These are phyloP conservation scores for Penicillium diatomitis DNA, from an alignment of 495 filamentous ascomycete genomes.

Conservation along the genomic window DNA sequence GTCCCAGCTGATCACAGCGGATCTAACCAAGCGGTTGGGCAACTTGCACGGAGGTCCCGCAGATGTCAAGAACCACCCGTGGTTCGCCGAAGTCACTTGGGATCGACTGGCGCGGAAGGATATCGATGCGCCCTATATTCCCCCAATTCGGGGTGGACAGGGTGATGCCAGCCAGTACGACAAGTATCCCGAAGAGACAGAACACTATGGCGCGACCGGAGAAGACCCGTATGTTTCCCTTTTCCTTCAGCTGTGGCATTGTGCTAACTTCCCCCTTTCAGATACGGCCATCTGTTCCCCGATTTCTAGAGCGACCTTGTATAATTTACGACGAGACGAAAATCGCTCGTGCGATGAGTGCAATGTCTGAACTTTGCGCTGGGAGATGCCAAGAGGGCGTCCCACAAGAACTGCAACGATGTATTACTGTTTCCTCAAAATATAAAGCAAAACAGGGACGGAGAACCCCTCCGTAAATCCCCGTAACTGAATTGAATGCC, in stretches of 20 bases:
- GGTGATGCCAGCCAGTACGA: constrained; percentile 98
- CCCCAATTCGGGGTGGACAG: constrained; percentile 85
- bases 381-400: constrained; percentile 8
- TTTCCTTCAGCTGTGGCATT: neutral
- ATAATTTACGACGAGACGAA: constrained; percentile 35
- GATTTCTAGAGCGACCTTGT: constrained; percentile 50
- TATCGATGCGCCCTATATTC: constrained; percentile 96
- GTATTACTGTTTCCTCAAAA: constrained; percentile 1
- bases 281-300: constrained; percentile 61
- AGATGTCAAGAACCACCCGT: constrained; percentile 90
- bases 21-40: constrained; percentile 89
- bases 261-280: constrained; percentile 16
- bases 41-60: constrained; percentile 87
- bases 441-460: too few species aligned
- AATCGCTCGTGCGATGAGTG: constrained; percentile 10
- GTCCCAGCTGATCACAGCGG: constrained; percentile 83
- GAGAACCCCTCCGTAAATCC: too few species aligned
- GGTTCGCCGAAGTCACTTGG: constrained; percentile 98
- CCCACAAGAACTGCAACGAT: constrained; percentile 14
- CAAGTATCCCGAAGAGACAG: constrained; percentile 93
- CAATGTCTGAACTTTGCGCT: constrained; percentile 5
- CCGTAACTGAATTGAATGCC: too few species aligned
- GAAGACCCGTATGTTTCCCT: constrained; percentile 66
- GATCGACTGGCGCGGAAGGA: constrained; percentile 87
- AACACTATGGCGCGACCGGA: constrained; percentile 71